A percentile compares a stretch with the other conserved stretches of the same genome.
These are phyloP conservation scores for Ophiosphaerella narmari DNA, from an alignment of 2,329 filamentous ascomycete genomes.

Conservation along the genomic window DNA sequence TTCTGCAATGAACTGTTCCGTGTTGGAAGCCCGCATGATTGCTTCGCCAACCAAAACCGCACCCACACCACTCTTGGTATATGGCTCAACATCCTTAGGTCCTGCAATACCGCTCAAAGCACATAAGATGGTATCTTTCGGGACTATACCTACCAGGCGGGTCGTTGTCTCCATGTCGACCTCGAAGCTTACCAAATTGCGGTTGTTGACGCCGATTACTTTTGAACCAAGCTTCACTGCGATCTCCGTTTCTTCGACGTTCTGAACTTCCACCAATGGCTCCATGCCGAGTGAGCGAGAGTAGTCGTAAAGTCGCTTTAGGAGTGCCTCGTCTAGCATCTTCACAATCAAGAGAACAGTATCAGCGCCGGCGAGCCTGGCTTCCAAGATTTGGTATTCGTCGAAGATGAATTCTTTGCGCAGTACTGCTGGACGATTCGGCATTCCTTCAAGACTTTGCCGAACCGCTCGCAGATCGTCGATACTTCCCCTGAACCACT, in stretches of 20 bases:
- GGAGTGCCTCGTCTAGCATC: conserved; percentile 80
- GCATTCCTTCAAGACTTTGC: conserved; percentile 86
- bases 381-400: conserved; percentile 97
- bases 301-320: conserved; percentile 83
- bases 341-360: conserved; percentile 96
- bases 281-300: conserved; percentile 94
- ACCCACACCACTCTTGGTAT: conserved; percentile 86
- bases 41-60: conserved; percentile 94
- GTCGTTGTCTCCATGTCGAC: conserved; percentile 93
- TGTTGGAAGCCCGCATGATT: conserved; percentile 88
- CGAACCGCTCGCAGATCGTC: conserved; percentile 88
- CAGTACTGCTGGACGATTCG: conserved; percentile 86
- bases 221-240: conserved; percentile 85
- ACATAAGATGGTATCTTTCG: conserved; percentile 83
- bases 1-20: conserved; percentile 78
- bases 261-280: conserved; percentile 95
- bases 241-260: conserved; percentile 85
- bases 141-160: conserved; percentile 83
- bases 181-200: conserved; percentile 94
- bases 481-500: conserved; percentile 99
- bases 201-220: conserved; percentile 97
- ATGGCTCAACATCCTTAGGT: conserved; percentile 83
- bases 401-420: conserved; percentile 98
- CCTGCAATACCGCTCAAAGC: conserved; percentile 93
- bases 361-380: conserved; percentile 88